Evolutionary conservation across 139 green algal species (phyloP), one percentile per base, ranked within the genome.

Genomic region (Tetradesmus obliquus): DNA sequence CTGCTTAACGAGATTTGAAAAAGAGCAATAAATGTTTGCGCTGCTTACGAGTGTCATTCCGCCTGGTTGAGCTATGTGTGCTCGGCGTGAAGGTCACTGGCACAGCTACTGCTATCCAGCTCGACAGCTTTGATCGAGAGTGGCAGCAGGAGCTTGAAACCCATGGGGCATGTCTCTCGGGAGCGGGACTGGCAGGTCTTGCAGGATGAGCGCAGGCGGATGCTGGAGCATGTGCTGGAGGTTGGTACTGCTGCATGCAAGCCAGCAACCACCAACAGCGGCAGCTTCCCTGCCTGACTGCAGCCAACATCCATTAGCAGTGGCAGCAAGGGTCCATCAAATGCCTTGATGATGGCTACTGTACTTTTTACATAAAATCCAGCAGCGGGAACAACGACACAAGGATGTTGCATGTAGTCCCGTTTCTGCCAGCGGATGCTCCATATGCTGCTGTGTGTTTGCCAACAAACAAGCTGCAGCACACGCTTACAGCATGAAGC

Each of bases 141-240:
- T 24, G 66, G n/a, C 66, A 76, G 66, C 66, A 24, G 17, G 1
- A 24, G 66, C 17, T 76, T 17, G 6, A 6, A 3, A 76, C 3
- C 2, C 15, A 76, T 76, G 66, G 66, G 66, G 2, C 66, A 76
- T 13, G 66, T 76, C 5, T 76, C 66, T 3, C n/a, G 66, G 66
- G 66, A 76, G 66, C 15, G 66, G 13, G 66, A 76, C 66, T 76
- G 66, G 66, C 66, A 76, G 66, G 83, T 55, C 1, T 4, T 91
- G 55, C 55, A 66, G 72, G 74, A 86, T 20, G 87, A 91, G 20
- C 60, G 74, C 53, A 51, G 87, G 9, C 51, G 13, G n/a, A 62
- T 91, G 53, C 54, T 91, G 72, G 87, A 91, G 55, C 82, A 86
- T 86, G 74, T 91, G 3, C 87, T 91, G 53, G 87, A 85, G 72